Base-by-base conservation (phyloP, 139 green algal genomes). In the Zygnema circumcarinatum region DNA sequence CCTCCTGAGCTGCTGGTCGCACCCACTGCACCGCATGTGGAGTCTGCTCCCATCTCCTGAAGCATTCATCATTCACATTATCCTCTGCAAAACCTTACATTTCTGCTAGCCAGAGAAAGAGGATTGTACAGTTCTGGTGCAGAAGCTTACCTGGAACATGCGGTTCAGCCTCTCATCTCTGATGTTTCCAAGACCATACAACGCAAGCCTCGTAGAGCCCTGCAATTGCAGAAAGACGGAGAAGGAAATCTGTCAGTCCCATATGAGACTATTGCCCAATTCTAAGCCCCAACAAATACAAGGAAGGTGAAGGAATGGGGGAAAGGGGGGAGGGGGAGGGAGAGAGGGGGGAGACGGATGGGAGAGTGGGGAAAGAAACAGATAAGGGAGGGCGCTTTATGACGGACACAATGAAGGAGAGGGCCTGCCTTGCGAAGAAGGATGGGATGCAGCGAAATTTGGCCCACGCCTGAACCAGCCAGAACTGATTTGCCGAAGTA, bases 141-240 rank as follows among this genome's bases (percentile, higher is more conserved):
- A 72, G 29, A 35, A 39, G 52, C 87, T 83, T 47, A 90, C 53
- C 31, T 94, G 84, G 87, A 99, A 98, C 76, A 97, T 90, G n/a
- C 95, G 92, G 36, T 91, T 94, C 52, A 99, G 92, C 1, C 97
- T 92, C 93, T 99, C 96, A 73, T 99, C 97, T 0, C 96, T 92
- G 56, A 99, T 94, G 91, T 97, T 96, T 39, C 97, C 97, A 38
- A 99, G 89, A 0, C 97, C 97, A 90, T 98, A 99, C 79, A 99
- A 83, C 1, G 96, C 96, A n/a, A 99, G 2, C 47, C 94, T 93
- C 3, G 96, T 98, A 32, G 74, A 42, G 1, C 97, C 96, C 95
- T 98, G 93, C 80, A 91, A 67, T 78, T n/a, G n/a, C n/a, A n/a
- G n/a, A n/a, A n/a, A n/a, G 25, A 25, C 25, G 56, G 29, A 29